Conservation (phyloP, 139 green algal genomes). For the Micractinium conductrix region DNA sequence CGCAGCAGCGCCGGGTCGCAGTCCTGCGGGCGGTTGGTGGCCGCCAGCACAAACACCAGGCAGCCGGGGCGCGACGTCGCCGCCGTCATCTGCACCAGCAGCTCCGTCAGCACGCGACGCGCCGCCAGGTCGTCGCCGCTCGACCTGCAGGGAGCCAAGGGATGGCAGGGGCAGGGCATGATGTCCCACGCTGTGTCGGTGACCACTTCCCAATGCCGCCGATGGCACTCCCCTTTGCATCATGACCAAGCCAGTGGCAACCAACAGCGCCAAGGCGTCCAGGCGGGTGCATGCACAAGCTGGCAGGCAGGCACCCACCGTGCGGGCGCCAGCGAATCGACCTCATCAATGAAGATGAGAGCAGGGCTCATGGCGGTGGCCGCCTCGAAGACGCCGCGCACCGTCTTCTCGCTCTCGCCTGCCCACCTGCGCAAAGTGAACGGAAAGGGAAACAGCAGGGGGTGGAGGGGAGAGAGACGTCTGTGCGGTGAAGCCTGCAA, state of each 20-base stretch:
- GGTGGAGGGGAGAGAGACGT: too few species aligned
- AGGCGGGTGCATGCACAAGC: too few species aligned
- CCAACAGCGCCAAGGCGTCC: too few species aligned
- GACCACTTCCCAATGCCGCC: too few species aligned
- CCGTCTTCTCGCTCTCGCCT: constrained; percentile 65
- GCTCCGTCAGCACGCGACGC: constrained; percentile 68
- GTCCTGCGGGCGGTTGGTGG: constrained; percentile 72
- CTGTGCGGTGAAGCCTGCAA: too few species aligned
- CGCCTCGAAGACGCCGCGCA: constrained; percentile 59
- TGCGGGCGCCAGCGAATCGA: constrained; percentile 58
- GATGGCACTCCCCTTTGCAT: too few species aligned
- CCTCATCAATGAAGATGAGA: constrained; percentile 74
- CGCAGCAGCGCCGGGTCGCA: constrained; percentile 67
- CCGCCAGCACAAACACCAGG: constrained; percentile 57
- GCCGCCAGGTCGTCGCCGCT: constrained; percentile 45
- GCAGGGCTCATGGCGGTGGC: constrained; percentile 53
- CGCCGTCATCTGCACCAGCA: constrained; percentile 62
- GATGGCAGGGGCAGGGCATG: neutral
- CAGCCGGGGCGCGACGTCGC: constrained; percentile 24
- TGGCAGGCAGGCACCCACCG: neutral
- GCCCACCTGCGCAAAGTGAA: too few species aligned
- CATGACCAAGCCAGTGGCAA: too few species aligned
- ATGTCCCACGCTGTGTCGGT: too few species aligned
- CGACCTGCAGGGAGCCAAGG: neutral
- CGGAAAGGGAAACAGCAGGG: too few species aligned